Evolutionary conservation across 2,329 filamentous ascomycete genomes (phyloP), one percentile per base, ranked within the genome.

Genomic region (Exutisphaerella laricina): DNA sequence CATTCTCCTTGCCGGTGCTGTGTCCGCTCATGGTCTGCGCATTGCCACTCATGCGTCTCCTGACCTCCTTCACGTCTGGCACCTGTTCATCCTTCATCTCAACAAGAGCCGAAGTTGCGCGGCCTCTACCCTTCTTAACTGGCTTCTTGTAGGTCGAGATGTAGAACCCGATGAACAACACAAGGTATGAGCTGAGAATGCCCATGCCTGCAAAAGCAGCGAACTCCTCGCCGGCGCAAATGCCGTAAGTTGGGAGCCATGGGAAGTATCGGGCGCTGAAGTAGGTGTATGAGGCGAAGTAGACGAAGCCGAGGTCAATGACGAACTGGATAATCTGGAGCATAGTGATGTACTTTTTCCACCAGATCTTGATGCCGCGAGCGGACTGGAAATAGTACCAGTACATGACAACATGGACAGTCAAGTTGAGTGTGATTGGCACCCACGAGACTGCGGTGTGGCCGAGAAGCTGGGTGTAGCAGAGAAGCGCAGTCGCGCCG

Each of bases 331-430:
- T 80, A 69, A 97, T 97, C 72, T 97, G 90, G 63, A 96, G 84
- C 64, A 89, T 86, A 58, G 90, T 97, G 66, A 97, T 94, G 84
- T 90, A 97, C 73, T 96, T 88, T 84, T 97, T 97, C 90, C 90
- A 97, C 89, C 89, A 96, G 71, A 96, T 92, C 62, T 83, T 84
- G 68, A 97, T 80, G 57, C 92, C 92, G 58, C 90, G 88, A 42
- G 90, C 89, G 63, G 87, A 90, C 78, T 97, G 90, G 83, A 97
- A 97, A 80, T 97, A 97, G 82, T 97, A 97, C 89, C 89, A 96
- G 83, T 97, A 97, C 90, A 97, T 97, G 65, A 96, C 85, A 46
- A 97, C 90, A 72, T 97, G 90, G 42, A 97, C 90, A 52, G 80
- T 80, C 63, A 97, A 72, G 78, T 97, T 97, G 59, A 97, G 80